Evolutionary conservation across 2,329 filamentous ascomycete genomes (phyloP).

Genomic region (Talaromyces sp.): DNA sequence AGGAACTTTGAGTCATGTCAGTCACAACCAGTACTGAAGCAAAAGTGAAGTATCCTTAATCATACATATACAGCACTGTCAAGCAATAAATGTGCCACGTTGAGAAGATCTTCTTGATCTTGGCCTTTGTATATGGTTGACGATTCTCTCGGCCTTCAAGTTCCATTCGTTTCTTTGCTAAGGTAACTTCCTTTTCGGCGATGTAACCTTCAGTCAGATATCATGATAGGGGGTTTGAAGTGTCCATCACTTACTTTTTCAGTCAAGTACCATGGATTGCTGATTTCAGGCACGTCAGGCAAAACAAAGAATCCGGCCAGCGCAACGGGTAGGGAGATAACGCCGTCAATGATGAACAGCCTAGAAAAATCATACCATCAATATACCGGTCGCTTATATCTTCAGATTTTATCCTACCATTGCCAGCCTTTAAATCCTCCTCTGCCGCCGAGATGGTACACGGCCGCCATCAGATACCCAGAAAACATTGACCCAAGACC

Average conservation of each 20-base stretch:
- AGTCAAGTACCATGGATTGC: slow-evolving; percentile 48
- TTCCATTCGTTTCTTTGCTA: slow-evolving; percentile 50
- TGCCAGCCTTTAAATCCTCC: slow-evolving; percentile 53
- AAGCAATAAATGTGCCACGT: slow-evolving; percentile 64
- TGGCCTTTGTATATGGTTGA: slow-evolving; percentile 47
- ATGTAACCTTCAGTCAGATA: neutral
- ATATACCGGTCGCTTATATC: neutral
- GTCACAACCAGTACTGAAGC: neutral
- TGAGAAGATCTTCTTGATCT: slow-evolving; percentile 58
- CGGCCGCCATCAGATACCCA: slow-evolving; percentile 54
- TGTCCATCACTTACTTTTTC: slow-evolving; percentile 27
- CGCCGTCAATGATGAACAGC: slow-evolving; percentile 53
- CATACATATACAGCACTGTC: slow-evolving; percentile 54
- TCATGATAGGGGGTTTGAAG: neutral
- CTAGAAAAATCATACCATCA: slow-evolving; percentile 22
- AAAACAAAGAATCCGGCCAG: slow-evolving; percentile 46
- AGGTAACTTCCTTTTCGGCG: slow-evolving; percentile 38
- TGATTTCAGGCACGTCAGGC: slow-evolving; percentile 51
- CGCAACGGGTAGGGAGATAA: slow-evolving; percentile 53
- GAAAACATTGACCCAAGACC: slow-evolving; percentile 44
- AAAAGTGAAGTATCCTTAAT: neutral
- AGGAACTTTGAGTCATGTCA: slow-evolving; percentile 39
- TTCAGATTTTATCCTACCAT: slow-evolving; percentile 30
- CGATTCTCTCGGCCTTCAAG: slow-evolving; percentile 47
- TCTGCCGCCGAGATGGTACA: slow-evolving; percentile 49